A percentile compares a stretch with the other conserved stretches of the same genome.
phyloP scores from a whole-genome alignment of 208 protist species.

The Trypanosoma platydactyli region DNA sequence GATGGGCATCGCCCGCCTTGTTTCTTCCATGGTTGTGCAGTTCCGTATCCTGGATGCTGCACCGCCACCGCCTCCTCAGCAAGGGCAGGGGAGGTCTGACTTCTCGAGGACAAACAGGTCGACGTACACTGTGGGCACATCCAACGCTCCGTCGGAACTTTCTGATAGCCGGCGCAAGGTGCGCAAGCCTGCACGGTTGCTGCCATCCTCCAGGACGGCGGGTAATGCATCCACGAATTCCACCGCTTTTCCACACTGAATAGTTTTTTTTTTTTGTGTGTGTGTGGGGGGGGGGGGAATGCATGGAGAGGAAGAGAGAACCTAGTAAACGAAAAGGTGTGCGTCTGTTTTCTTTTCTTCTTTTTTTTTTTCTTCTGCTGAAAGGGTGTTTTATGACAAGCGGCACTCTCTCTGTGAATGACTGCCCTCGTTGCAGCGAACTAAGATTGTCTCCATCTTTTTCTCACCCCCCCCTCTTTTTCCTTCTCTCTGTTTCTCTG shows the following conservation, averaged over 20 bases:
- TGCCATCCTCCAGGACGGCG: neutral
- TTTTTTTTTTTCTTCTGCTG: too few relatives aligned
- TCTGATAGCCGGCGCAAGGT: neutral
- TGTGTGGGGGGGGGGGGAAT: too few relatives aligned
- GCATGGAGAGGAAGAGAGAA: neutral
- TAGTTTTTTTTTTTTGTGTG: neutral
- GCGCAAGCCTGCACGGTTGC: neutral
- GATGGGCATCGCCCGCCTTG: conserved; percentile 23
- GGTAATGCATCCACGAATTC: too few relatives aligned
- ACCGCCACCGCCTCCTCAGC: neutral
- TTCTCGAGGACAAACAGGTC: neutral
- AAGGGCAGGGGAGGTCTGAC: neutral
- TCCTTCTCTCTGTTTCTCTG: neutral
- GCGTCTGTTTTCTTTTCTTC: too few relatives aligned
- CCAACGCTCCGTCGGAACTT: neutral
- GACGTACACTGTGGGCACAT: too few relatives aligned
- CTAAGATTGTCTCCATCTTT: too few relatives aligned
- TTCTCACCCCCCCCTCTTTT: too few relatives aligned
- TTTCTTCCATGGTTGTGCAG: conserved; percentile 68
- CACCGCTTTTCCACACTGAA: neutral
- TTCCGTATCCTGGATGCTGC: conserved; percentile 60
- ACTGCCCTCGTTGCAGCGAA: too few relatives aligned
- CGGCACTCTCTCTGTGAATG: too few relatives aligned
- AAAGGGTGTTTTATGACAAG: too few relatives aligned
- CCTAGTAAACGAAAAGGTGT: neutral